A percentile compares a stretch with the other conserved stretches of the same genome.
Conservation (phyloP, 2,329 filamentous ascomycete genomes). For the Paecilomyces sp. region DNA sequence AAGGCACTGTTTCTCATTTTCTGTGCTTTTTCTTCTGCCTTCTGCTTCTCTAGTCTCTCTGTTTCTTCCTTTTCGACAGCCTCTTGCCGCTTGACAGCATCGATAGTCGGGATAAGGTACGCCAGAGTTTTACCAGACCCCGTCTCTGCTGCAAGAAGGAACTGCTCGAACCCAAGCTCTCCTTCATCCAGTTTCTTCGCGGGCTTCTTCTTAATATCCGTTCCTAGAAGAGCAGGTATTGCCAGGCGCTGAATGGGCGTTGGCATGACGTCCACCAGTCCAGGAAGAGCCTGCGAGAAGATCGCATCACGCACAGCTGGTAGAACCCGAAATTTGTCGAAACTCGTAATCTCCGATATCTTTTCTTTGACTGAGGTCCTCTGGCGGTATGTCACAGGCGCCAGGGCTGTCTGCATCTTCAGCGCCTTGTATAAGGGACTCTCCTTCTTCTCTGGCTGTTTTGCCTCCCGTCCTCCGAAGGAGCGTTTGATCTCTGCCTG, state of each 20-base stretch:
- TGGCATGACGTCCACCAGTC: slow-evolving; percentile 67
- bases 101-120: slow-evolving; percentile 76
- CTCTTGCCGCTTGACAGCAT: slow-evolving; percentile 76
- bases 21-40: slow-evolving; percentile 46
- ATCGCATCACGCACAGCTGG: slow-evolving; percentile 66
- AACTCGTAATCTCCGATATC: slow-evolving; percentile 62
- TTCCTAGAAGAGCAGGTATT: slow-evolving; percentile 72
- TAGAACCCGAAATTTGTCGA: slow-evolving; percentile 72
- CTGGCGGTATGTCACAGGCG: slow-evolving; percentile 68
- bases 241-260: slow-evolving; percentile 86
- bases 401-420: slow-evolving; percentile 83
- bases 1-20: slow-evolving; percentile 52
- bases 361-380: slow-evolving; percentile 55
- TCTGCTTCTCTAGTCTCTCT: slow-evolving; percentile 45
- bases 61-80: slow-evolving; percentile 56
- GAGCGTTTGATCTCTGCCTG: slow-evolving; percentile 38
- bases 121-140: slow-evolving; percentile 95
- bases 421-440: slow-evolving; percentile 65
- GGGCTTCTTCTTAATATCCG: slow-evolving; percentile 27
- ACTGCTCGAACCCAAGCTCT: slow-evolving; percentile 52
- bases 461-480: slow-evolving; percentile 30
- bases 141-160: slow-evolving; percentile 87
- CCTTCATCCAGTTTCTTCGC: slow-evolving; percentile 20
- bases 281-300: slow-evolving; percentile 63
- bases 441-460: slow-evolving; percentile 37